Base-by-base conservation (phyloP, 2,329 filamentous ascomycete genomes). In the Xylaria sp. region DNA sequence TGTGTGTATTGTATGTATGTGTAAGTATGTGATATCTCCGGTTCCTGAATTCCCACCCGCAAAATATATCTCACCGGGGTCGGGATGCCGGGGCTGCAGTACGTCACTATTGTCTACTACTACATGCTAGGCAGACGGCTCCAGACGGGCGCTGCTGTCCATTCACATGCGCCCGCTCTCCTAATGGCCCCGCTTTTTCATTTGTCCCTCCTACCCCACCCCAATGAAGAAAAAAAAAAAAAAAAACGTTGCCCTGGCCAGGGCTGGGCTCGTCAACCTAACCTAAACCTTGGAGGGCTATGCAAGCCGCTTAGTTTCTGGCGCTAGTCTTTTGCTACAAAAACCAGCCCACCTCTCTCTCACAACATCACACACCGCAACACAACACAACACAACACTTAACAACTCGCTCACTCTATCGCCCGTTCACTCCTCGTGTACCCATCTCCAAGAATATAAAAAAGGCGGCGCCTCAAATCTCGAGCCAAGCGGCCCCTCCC, bases 31-130 rank as follows among this genome's bases (percentile, higher is more conserved):
- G n/a, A n/a, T n/a, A n/a, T 9, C 28, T 31, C 9, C 9, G 4
- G 19, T 17, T 2, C 14, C 38, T 42, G 9, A 42, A 42, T 17
- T 4, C 8, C 38, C 3, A 8, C 4, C 4, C 28, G 9, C 28
- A 31, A 9, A 31, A 9, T 31, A 31, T n/a, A 9, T 31, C 28
- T 31, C 28, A 31, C 28, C 28, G 5, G 9, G 28, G 28, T 9
- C 28, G 28, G 4, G 28, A 9, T 31, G 28, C 9, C 9, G 28
- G 28, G 28, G 37, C 23, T 59, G 21, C 17, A 28, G 33, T 57
- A 64, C 61, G 61, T 64, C 61, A 64, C 51, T 43, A 49, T 53
- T 37, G 33, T 51, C 43, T 33, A 43, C 52, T n/a, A n/a, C n/a
- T n/a, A n/a, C n/a, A 40, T 47, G 31, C 37, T 52, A 33, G 31